A percentile compares a stretch with the other conserved stretches of the same genome.
Conservation (phyloP, 495 filamentous ascomycete species). For the Annulohypoxylon stygium region DNA sequence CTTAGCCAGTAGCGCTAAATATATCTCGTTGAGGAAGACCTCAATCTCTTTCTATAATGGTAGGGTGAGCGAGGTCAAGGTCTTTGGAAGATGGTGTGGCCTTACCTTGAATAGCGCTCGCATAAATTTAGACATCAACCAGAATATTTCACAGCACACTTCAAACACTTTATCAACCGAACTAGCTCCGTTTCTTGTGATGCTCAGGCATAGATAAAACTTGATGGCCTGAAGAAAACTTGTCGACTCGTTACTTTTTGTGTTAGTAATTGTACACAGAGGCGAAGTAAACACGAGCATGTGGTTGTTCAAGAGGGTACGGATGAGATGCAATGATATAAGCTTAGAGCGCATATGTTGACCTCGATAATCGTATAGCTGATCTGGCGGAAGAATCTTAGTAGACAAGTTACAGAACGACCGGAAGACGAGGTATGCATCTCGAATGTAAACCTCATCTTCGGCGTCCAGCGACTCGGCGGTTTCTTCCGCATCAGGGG, state of each 20-base stretch:
- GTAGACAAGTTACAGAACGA: conserved; percentile 98
- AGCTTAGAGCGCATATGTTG: conserved; percentile 98
- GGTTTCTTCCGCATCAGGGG: conserved; percentile 58
- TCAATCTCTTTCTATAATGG: conserved; percentile 89
- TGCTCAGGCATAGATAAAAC: conserved; percentile 92
- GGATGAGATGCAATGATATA: conserved; percentile 92
- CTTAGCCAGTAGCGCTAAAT: conserved; percentile 91
- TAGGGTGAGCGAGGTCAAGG: conserved; percentile 31
- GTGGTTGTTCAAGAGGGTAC: conserved; percentile 93
- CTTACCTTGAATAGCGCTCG: conserved; percentile 90
- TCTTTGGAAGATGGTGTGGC: background rate
- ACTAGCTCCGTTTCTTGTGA: conserved; percentile 94
- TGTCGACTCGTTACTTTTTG: conserved; percentile 84
- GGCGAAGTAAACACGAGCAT: conserved; percentile 89
- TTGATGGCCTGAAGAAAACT: conserved; percentile 95
- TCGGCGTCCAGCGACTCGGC: conserved; percentile 83
- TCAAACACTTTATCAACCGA: conserved; percentile 93
- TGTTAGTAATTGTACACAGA: conserved; percentile 87
- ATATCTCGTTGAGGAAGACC: conserved; percentile 97
- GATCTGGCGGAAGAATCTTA: conserved; percentile 87
- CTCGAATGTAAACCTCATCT: conserved; percentile 95
- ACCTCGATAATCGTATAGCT: conserved; percentile 90
- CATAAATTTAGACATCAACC: conserved; percentile 95
- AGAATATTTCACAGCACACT: conserved; percentile 97
- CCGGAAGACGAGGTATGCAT: conserved; percentile 96